These are phyloP conservation scores for Boletus holoroseus DNA, from an alignment of 1,284 basidiomycete genomes.

Conservation along the genomic window DNA sequence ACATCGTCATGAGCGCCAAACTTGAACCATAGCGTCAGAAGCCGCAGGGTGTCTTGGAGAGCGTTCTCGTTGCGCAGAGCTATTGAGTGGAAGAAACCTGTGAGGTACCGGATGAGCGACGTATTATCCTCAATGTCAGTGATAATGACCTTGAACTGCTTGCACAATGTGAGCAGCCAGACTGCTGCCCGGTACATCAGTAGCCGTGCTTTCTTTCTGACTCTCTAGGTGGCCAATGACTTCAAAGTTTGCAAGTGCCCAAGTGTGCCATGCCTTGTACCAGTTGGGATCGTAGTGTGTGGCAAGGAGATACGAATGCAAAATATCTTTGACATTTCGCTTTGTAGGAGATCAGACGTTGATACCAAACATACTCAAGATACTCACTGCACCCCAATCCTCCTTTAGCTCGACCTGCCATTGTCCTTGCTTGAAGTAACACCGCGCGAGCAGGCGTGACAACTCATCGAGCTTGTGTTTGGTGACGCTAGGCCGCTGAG, in stretches of 20 bases:
- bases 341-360: constrained; percentile 30
- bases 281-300: constrained; percentile 91
- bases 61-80: constrained; percentile 86
- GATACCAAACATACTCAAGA: constrained; percentile 3
- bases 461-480: constrained; percentile 71
- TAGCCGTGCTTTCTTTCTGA: constrained; percentile 52
- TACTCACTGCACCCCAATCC: constrained; percentile 70
- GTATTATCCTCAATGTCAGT: not conserved
- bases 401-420: constrained; percentile 86
- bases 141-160: constrained; percentile 75
- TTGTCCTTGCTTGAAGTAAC: constrained; percentile 94
- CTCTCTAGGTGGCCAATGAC: constrained; percentile 82
- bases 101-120: constrained; percentile 4
- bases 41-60: constrained; percentile 89
- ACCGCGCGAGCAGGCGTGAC: constrained; percentile 87
- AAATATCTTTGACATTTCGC: constrained; percentile 76
- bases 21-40: constrained; percentile 98
- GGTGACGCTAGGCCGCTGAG: constrained; percentile 45
- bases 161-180: constrained; percentile 89
- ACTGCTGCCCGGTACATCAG: constrained; percentile 66
- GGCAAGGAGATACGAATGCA: constrained; percentile 82
- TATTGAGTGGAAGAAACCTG: constrained; percentile 95
- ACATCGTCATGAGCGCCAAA: constrained; percentile 92
- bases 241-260: constrained; percentile 96
- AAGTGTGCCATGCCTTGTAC: constrained; percentile 99